phyloP scores from a whole-genome alignment of 768 basidiomycete species.

The Coprinopsis cinerea region DNA sequence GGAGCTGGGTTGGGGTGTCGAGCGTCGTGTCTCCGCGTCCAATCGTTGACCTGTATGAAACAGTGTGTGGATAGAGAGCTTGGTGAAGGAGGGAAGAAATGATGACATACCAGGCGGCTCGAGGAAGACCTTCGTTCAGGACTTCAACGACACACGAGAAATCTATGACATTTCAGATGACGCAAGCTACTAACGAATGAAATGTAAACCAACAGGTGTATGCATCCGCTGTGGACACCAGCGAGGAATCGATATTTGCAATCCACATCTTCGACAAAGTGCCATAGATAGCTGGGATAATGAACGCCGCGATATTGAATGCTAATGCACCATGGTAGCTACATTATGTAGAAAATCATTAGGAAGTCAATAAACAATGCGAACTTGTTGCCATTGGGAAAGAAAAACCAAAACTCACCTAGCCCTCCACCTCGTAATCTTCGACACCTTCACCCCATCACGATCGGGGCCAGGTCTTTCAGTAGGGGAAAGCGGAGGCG shows the following conservation, averaged over 20 bases:
- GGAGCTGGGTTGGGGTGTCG: conserved; percentile 9
- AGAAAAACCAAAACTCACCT: no score
- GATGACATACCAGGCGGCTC: conserved; percentile 16
- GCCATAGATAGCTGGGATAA: conserved; percentile 19
- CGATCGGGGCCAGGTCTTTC: no score
- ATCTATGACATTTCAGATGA: conserved; percentile 8
- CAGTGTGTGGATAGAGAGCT: not conserved
- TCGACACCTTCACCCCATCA: no score
- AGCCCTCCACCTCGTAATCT: no score
- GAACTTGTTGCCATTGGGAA: no score
- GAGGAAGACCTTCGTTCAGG: conserved; percentile 18
- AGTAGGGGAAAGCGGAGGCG: no score
- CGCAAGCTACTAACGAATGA: not conserved
- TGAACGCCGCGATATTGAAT: conserved; percentile 17
- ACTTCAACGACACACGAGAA: conserved; percentile 17
- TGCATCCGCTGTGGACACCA: conserved; percentile 19
- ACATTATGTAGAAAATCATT: no score
- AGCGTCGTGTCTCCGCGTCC: conserved; percentile 14
- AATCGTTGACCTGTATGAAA: conserved; percentile 15
- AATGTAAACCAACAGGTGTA: conserved; percentile 13
- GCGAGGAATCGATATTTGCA: conserved; percentile 18
- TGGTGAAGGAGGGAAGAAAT: not conserved
- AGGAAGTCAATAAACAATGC: no score
- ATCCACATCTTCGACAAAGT: conserved; percentile 20
- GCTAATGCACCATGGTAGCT: conserved; percentile 16